Conservation (phyloP, 345 rosid genomes). For the Salix purpurea region DNA sequence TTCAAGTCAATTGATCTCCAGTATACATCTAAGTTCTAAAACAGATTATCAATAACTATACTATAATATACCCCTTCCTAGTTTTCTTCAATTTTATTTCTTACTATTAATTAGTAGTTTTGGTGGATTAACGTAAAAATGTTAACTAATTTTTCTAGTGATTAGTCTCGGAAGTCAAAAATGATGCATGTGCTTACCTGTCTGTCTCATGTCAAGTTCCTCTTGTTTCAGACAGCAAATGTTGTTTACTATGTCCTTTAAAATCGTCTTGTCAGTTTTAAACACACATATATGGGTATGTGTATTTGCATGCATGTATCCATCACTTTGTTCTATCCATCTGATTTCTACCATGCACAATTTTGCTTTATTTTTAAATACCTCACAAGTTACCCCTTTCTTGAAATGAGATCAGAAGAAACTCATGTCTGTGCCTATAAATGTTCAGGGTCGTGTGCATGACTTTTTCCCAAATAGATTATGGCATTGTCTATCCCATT, state of each 20-base stretch:
- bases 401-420: not conserved
- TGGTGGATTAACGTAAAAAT: not conserved
- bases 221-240: not conserved
- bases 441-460: not conserved
- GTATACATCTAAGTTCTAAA: not conserved
- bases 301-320: no score
- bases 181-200: not conserved
- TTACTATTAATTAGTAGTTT: not conserved
- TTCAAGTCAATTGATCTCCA: not conserved
- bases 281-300: not conserved
- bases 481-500: not conserved
- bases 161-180: not conserved
- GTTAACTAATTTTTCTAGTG: not conserved
- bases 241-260: not conserved
- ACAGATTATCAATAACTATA: not conserved
- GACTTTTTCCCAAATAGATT: not conserved
- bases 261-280: not conserved
- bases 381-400: not conserved
- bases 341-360: not conserved
- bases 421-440: not conserved
- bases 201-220: not conserved
- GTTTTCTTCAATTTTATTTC: not conserved
- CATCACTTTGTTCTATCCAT: not conserved
- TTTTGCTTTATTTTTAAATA: not conserved
- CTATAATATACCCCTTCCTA: not conserved